These are phyloP conservation scores for Plectosphaerella plurivora DNA, from an alignment of 2,329 filamentous ascomycete species.

Conservation along the genomic window DNA sequence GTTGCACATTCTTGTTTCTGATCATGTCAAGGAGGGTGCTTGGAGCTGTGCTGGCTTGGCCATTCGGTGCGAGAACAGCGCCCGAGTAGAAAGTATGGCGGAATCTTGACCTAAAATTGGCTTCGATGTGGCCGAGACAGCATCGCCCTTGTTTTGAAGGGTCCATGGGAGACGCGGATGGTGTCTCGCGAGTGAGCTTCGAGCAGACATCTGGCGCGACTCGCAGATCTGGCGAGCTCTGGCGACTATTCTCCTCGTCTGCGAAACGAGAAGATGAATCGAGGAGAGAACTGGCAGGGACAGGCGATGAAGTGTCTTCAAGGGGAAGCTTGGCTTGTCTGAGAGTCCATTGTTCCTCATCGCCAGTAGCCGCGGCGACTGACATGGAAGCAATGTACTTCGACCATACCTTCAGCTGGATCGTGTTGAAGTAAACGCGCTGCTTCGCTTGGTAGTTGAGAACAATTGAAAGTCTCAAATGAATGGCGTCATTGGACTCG, in stretches of 20 bases:
- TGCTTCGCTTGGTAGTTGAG: not conserved
- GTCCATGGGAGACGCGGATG: not conserved
- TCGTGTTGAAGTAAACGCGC: no score
- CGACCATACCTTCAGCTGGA: no score
- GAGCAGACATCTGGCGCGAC: conserved; percentile 3
- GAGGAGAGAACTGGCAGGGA: no score
- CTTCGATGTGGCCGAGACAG: conserved; percentile 5
- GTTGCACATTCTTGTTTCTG: not conserved
- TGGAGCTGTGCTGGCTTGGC: no score
- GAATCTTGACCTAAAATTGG: not conserved
- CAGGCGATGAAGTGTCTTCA: no score
- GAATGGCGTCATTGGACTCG: not conserved
- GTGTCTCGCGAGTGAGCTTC: not conserved
- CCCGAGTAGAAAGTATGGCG: conserved; percentile 6
- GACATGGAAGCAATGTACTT: no score
- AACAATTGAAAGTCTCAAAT: conserved; percentile 6
- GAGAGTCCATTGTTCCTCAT: no score
- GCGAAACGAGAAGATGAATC: not conserved
- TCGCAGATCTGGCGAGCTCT: conserved; percentile 1
- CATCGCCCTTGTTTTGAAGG: not conserved
- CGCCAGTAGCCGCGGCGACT: no score
- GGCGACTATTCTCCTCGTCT: not conserved
- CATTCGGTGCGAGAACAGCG: no score
- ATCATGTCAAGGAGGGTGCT: conserved; percentile 1
- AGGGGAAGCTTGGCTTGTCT: no score